phyloP scores from a whole-genome alignment of 805 yeast genomes.

The Yarrowia sp. region DNA sequence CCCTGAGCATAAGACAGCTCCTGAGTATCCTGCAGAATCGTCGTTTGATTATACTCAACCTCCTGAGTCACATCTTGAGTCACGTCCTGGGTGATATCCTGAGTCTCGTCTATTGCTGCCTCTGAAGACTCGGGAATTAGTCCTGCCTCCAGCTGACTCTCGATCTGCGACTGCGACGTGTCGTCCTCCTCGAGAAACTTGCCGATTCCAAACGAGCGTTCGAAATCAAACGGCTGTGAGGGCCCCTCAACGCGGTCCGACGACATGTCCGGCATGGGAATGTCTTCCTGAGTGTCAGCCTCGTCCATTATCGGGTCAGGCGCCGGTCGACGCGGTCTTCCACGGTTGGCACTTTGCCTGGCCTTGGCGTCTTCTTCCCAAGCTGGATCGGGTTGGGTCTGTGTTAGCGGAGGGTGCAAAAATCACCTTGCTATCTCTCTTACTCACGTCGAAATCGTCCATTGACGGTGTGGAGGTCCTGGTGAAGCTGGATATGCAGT shows the following conservation, averaged over 20 bases:
- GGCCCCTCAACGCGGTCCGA: conserved; percentile 20
- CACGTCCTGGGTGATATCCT: conserved; percentile 18
- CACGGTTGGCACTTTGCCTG: conserved; percentile 6
- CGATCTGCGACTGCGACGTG: conserved; percentile 6
- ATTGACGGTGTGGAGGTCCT: neutral
- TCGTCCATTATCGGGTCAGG: conserved; percentile 13
- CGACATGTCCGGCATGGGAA: conserved; percentile 4
- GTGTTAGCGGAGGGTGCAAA: conserved; percentile 10
- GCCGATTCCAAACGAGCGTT: conserved; percentile 13
- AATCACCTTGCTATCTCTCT: too few species aligned
- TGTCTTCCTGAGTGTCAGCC: conserved; percentile 32
- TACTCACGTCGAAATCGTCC: conserved; percentile 33
- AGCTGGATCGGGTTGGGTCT: conserved; percentile 35
- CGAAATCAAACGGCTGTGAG: conserved; percentile 23
- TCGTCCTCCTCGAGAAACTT: conserved; percentile 8
- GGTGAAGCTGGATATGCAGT: neutral
- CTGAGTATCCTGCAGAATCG: conserved; percentile 1
- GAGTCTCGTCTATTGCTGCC: conserved; percentile 17
- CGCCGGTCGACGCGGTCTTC: conserved; percentile 2
- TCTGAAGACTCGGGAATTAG: conserved; percentile 24
- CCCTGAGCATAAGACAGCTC: neutral
- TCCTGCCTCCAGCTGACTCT: neutral
- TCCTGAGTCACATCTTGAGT: neutral
- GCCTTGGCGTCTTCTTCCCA: conserved; percentile 21
- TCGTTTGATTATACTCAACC: neutral